Evolutionary conservation across 257 asterid genomes (phyloP).

Genomic region (Agastache rugosa): DNA sequence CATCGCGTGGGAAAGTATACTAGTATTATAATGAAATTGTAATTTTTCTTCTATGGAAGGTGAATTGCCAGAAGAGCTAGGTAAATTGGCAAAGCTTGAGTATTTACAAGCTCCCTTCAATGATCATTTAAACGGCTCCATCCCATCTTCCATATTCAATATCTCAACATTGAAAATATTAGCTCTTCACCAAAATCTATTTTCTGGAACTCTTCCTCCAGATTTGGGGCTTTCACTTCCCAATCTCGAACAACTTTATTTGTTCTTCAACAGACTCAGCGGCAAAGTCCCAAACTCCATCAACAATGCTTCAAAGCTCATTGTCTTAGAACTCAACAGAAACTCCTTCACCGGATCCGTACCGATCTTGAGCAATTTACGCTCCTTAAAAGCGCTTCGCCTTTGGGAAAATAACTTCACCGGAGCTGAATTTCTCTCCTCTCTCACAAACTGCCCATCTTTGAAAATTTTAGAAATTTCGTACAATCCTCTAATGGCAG

Average conservation of each 20-base stretch:
- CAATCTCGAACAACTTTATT: conserved; percentile 32
- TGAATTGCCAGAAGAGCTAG: conserved; percentile 48
- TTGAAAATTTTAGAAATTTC: conserved; percentile 26
- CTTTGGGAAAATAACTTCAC: conserved; percentile 48
- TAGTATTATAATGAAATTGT: too few species aligned
- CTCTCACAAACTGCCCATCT: conserved; percentile 36
- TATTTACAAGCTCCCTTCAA: not conserved
- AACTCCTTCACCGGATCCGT: conserved; percentile 46
- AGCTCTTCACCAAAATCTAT: not conserved
- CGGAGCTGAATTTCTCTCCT: conserved; percentile 28
- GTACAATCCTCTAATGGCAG: conserved; percentile 35
- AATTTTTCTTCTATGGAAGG: conserved; percentile 25
- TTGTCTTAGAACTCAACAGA: not conserved
- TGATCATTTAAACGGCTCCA: conserved; percentile 17
- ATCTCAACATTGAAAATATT: conserved; percentile 7
- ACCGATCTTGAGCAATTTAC: conserved; percentile 44
- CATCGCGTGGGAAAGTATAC: too few species aligned
- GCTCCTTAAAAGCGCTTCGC: conserved; percentile 20
- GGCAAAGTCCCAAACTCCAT: conserved; percentile 31
- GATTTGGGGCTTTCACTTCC: conserved; percentile 22
- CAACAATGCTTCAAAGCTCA: conserved; percentile 45
- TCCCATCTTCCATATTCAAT: conserved; percentile 39
- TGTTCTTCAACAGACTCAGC: conserved; percentile 33
- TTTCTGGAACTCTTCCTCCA: conserved; percentile 29
- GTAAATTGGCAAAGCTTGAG: conserved; percentile 21